A percentile compares a stretch with the other conserved stretches of the same genome.
Evolutionary conservation across 345 rosid species (phyloP).

Genomic region (Brassica cretica): DNA sequence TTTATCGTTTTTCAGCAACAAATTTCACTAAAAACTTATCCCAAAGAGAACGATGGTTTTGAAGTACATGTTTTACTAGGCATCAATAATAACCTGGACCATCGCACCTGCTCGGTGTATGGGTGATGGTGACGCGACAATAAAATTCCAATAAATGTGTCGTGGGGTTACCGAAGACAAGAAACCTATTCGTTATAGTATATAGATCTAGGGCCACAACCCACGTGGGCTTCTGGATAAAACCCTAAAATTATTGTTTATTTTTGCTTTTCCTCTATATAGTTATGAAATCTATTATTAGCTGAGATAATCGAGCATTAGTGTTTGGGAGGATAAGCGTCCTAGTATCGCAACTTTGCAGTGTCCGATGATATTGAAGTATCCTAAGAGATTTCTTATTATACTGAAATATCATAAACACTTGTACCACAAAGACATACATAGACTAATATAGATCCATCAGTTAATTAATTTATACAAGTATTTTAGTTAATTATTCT

Average conservation of each 20-base stretch:
- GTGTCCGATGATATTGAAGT: neutral
- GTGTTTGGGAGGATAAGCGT: neutral
- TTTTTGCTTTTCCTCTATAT: neutral
- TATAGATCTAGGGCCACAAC: neutral
- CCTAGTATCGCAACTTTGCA: neutral
- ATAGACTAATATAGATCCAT: neutral
- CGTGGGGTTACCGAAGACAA: slow-evolving; percentile 34
- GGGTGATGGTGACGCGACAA: slow-evolving; percentile 27
- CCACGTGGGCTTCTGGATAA: slow-evolving; percentile 46
- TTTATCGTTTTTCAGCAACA: neutral
- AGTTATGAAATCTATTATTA: neutral
- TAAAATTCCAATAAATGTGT: slow-evolving; percentile 33
- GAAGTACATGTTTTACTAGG: neutral
- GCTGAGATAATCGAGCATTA: neutral
- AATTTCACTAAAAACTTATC: neutral
- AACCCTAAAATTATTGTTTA: neutral
- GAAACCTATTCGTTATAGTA: slow-evolving; percentile 20
- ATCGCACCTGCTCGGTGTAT: slow-evolving; percentile 33
- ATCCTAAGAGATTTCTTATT: neutral
- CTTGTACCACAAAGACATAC: neutral
- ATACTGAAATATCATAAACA: neutral
- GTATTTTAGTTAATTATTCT: neutral
- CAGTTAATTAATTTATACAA: neutral
- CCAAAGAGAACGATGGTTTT: neutral
- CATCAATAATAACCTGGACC: slow-evolving; percentile 19